A percentile compares a stretch with the other conserved stretches of the same genome.
Conservation (phyloP, 805 yeast species). For the Wickerhamiella azymoides region DNA sequence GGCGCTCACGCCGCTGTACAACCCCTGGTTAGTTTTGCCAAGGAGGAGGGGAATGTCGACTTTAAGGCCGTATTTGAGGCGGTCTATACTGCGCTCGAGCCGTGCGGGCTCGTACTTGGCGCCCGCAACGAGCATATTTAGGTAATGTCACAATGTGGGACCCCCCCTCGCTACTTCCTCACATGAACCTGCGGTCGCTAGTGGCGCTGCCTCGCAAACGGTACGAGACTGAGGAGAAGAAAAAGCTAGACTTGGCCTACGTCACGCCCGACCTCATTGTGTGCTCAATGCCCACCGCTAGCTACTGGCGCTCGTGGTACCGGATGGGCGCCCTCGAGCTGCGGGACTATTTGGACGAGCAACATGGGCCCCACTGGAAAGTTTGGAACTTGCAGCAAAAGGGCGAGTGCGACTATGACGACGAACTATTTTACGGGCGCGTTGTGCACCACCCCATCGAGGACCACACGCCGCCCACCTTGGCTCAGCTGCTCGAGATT, state of each 20-base stretch:
- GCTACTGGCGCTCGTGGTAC: constrained; percentile 31
- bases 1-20: constrained; percentile 79
- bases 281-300: constrained; percentile 57
- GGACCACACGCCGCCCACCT: constrained; percentile 69
- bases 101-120: not conserved
- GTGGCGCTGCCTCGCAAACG: constrained; percentile 22
- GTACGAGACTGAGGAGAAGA: constrained; percentile 19
- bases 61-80: constrained; percentile 26
- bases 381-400: constrained; percentile 63
- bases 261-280: constrained; percentile 54
- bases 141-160: not conserved
- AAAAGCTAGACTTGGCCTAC: constrained; percentile 48
- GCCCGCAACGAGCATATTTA: constrained; percentile 1
- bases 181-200: not conserved
- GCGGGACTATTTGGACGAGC: constrained; percentile 31
- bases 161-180: not conserved
- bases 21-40: constrained; percentile 78
- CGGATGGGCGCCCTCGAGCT: constrained; percentile 42
- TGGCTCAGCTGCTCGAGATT: constrained; percentile 34
- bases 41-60: constrained; percentile 81
- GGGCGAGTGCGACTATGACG: constrained; percentile 29
- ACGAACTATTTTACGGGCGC: constrained; percentile 22
- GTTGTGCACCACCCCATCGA: constrained; percentile 43
- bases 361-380: constrained; percentile 50
- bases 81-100: not conserved